Percentiles rank a stretch among this genome's conserved stretches.
Conservation (phyloP, 2,329 filamentous ascomycete genomes). For the Cercospora brassicicola region DNA sequence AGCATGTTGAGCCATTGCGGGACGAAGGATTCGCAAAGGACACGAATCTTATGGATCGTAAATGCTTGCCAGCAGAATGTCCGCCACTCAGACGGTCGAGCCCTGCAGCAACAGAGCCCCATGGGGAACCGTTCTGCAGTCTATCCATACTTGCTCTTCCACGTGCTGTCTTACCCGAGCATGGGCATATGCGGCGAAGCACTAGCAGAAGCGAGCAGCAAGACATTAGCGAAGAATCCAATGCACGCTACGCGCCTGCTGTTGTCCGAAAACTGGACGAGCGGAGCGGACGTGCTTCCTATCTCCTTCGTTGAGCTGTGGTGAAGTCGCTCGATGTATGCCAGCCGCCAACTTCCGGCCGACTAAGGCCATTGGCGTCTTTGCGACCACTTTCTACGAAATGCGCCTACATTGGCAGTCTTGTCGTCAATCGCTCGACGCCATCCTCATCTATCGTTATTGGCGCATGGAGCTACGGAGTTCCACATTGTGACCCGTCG, state of each 20-base stretch:
- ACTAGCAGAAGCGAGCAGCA: slow-evolving; percentile 1
- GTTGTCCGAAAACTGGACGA: not conserved
- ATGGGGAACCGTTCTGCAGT: not conserved
- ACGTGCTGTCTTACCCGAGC: not conserved
- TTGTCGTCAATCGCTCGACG: not conserved
- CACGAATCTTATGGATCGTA: not conserved
- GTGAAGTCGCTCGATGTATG: not conserved
- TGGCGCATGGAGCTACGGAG: not conserved
- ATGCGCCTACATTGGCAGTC: not conserved
- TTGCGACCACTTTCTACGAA: not conserved
- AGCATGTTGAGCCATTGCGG: not conserved
- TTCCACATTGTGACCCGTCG: not conserved
- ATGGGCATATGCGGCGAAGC: not conserved
- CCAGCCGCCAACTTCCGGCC: not conserved
- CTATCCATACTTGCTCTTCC: not conserved
- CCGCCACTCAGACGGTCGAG: not conserved
- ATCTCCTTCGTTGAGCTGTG: not conserved
- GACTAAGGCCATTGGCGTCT: not conserved
- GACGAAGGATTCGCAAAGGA: not conserved
- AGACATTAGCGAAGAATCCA: not conserved
- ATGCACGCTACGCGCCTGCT: not conserved
- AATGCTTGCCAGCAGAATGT: not conserved
- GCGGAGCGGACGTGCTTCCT: not conserved
- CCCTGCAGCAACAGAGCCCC: not conserved
- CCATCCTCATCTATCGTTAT: not conserved